These are phyloP conservation scores for Xanthoconium purpureum DNA, from an alignment of 768 basidiomycete species.

Conservation along the genomic window DNA sequence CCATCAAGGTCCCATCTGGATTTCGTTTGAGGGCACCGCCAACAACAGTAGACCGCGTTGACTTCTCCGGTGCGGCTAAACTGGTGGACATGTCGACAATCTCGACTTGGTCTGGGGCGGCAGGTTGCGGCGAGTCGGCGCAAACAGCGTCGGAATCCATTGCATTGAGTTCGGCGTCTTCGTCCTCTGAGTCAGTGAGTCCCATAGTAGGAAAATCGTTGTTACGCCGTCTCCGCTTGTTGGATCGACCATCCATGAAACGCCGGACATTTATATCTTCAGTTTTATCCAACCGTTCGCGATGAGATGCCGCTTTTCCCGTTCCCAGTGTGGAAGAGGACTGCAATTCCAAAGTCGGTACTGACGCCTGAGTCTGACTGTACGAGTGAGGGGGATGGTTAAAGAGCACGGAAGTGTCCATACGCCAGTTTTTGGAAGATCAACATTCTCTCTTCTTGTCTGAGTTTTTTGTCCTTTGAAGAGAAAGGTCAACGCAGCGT, in stretches of 20 bases:
- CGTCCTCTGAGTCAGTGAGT: constrained; percentile 30
- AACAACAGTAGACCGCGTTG: constrained; percentile 29
- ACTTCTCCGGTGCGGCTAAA: constrained; percentile 12
- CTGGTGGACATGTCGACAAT: constrained; percentile 16
- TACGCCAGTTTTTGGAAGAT: constrained; percentile 84
- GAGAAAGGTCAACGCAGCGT: background rate
- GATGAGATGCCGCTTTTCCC: constrained; percentile 58
- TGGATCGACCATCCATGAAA: constrained; percentile 44
- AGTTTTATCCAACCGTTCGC: constrained; percentile 52
- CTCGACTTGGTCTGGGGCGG: constrained; percentile 1
- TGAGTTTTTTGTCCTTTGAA: constrained; percentile 81
- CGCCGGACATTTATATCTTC: constrained; percentile 61
- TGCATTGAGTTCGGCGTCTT: constrained; percentile 34
- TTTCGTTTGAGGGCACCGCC: constrained; percentile 69
- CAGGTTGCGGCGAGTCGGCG: constrained; percentile 5
- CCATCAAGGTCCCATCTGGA: constrained; percentile 54
- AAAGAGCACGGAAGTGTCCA: constrained; percentile 21
- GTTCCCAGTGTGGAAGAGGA: constrained; percentile 85
- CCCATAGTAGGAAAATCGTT: constrained; percentile 18
- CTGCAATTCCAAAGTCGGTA: constrained; percentile 59
- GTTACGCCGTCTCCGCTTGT: constrained; percentile 48
- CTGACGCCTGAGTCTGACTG: constrained; percentile 75
- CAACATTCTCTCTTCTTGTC: constrained; percentile 77
- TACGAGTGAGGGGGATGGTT: constrained; percentile 15
- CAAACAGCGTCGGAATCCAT: constrained; percentile 22